These are phyloP conservation scores for Xerocomellus dryophilus DNA, from an alignment of 768 basidiomycete genomes.

Conservation along the genomic window DNA sequence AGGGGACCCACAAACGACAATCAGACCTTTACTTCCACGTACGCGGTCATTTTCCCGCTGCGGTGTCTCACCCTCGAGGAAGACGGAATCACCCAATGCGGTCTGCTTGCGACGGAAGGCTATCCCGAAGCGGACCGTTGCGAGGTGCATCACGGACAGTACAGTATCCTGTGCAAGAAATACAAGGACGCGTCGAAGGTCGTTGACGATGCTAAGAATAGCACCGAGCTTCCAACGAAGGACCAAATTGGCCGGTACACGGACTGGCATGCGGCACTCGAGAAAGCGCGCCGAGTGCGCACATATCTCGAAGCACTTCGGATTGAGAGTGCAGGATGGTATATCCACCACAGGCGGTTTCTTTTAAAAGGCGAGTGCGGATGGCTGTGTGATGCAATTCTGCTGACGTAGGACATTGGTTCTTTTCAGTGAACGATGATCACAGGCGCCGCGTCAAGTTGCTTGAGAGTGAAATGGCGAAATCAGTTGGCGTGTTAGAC, in stretches of 20 bases:
- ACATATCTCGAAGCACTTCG: conserved; percentile 34
- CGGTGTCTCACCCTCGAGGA: conserved; percentile 23
- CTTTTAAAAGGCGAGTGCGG: conserved; percentile 27
- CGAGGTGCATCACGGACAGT: conserved; percentile 26
- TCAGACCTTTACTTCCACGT: too few relatives aligned
- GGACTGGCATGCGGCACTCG: conserved; percentile 11
- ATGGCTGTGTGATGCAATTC: too few relatives aligned
- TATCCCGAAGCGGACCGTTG: conserved; percentile 18
- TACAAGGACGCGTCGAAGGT: conserved; percentile 30
- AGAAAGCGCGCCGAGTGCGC: conserved; percentile 23
- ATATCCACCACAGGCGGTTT: conserved; percentile 32
- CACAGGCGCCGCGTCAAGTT: conserved; percentile 30
- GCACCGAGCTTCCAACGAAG: conserved; percentile 17
- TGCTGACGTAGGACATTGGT: too few relatives aligned
- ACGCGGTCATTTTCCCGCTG: too few relatives aligned
- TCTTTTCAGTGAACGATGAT: conserved; percentile 27
- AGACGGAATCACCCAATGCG: conserved; percentile 28
- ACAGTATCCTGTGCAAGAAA: conserved; percentile 19
- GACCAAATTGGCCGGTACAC: conserved; percentile 12
- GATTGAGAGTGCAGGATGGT: conserved; percentile 29
- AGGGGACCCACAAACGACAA: too few relatives aligned
- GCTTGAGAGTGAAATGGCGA: conserved; percentile 28
- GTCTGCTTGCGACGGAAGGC: conserved; percentile 19
- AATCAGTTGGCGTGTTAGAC: conserved; percentile 17
- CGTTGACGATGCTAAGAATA: conserved; percentile 21